Conservation (phyloP, 345 rosid species). For the Salix exigua region DNA sequence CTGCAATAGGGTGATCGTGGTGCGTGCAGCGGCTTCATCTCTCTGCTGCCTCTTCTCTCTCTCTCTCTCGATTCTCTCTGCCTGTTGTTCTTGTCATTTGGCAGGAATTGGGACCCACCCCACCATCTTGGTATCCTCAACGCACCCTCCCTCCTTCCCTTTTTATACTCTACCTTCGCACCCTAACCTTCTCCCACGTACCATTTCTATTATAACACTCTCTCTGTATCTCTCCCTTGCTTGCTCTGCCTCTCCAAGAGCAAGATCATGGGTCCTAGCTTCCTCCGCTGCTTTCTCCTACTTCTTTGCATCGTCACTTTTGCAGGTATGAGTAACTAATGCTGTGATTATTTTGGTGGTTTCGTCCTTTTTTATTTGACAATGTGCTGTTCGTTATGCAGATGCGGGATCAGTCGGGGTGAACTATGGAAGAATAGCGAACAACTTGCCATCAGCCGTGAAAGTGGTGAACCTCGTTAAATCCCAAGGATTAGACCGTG, state of each 20-base stretch:
- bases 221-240: neutral
- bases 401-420: slow-evolving; percentile 81
- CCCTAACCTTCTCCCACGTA: neutral
- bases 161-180: neutral
- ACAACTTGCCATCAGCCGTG: slow-evolving; percentile 69
- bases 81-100: slow-evolving; percentile 3
- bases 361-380: neutral
- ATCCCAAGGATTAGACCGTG: slow-evolving; percentile 62
- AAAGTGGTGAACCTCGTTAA: slow-evolving; percentile 69
- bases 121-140: slow-evolving; percentile 7
- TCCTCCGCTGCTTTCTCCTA: neutral
- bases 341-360: too few species aligned
- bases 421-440: slow-evolving; percentile 83
- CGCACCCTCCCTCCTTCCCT: neutral
- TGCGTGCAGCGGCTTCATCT: neutral
- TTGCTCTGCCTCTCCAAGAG: neutral
- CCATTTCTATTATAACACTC: neutral
- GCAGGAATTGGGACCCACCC: slow-evolving; percentile 9
- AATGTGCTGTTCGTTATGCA: slow-evolving; percentile 23
- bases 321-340: slow-evolving; percentile 4
- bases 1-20: neutral
- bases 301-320: neutral
- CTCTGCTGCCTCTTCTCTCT: neutral
- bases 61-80: neutral
- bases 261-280: neutral